A percentile compares a stretch with the other conserved stretches of the same genome.
phyloP scores from a whole-genome alignment of 495 filamentous ascomycete species.

The Podospora appendiculata region DNA sequence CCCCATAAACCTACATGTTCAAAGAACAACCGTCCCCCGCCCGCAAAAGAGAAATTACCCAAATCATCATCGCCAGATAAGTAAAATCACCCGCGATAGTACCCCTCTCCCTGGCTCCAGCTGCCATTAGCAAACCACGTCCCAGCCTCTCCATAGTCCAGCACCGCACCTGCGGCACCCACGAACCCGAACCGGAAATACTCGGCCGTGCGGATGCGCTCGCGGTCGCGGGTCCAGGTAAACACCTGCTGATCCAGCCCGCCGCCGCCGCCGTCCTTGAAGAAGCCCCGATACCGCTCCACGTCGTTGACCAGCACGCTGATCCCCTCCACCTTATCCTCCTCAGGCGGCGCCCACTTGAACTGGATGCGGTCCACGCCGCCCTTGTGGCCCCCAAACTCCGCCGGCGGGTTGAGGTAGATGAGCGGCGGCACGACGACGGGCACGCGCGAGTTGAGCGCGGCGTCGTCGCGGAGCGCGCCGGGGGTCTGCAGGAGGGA shows the following conservation, averaged over 20 bases:
- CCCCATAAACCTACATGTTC: background rate
- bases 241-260: slow-evolving; percentile 13
- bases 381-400: background rate
- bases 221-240: slow-evolving; percentile 7
- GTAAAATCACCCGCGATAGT: slow-evolving; percentile 2
- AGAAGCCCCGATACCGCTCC: slow-evolving; percentile 18
- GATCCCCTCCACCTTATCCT: slow-evolving; percentile 8
- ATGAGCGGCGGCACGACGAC: slow-evolving; percentile 44
- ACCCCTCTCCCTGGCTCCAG: slow-evolving; percentile 16
- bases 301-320: slow-evolving; percentile 24
- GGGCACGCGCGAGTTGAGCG: slow-evolving; percentile 59
- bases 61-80: background rate
- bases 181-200: slow-evolving; percentile 19
- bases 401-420: slow-evolving; percentile 7
- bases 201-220: slow-evolving; percentile 7
- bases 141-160: slow-evolving; percentile 16
- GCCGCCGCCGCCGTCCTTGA: slow-evolving; percentile 1
- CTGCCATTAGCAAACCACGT: slow-evolving; percentile 22
- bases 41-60: too few relatives aligned
- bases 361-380: slow-evolving; percentile 34
- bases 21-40: background rate
- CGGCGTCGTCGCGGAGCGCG: slow-evolving; percentile 59
- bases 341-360: slow-evolving; percentile 27
- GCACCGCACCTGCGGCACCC: background rate
- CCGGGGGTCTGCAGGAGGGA: slow-evolving; percentile 74